Percentiles rank a stretch among this genome's conserved stretches.
These are phyloP conservation scores for Syzygium jambos DNA, from an alignment of 345 rosid species.

Conservation along the genomic window DNA sequence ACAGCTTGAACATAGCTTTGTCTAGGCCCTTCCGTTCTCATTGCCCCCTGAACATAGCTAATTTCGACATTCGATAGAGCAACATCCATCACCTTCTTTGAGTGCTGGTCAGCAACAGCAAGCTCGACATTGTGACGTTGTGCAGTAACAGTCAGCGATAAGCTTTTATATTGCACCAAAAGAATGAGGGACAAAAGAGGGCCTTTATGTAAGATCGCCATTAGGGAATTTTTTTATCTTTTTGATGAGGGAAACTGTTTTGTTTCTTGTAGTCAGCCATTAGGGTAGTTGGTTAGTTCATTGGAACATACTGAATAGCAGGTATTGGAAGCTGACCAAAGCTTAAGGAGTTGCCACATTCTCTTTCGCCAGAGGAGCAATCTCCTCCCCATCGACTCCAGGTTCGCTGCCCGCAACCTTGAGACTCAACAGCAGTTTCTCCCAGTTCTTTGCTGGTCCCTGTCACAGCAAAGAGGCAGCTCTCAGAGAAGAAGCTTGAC, in stretches of 20 bases:
- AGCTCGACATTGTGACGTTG: background rate
- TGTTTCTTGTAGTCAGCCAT: background rate
- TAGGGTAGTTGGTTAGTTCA: background rate
- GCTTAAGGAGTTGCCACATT: constrained; percentile 70
- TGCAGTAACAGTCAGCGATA: background rate
- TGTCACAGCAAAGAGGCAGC: constrained; percentile 9
- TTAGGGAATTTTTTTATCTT: background rate
- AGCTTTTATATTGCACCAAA: background rate
- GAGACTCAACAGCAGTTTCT: constrained; percentile 49
- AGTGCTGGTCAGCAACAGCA: background rate
- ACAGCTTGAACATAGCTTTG: background rate
- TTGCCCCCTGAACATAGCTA: background rate
- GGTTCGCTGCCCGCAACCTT: constrained; percentile 45
- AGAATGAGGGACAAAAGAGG: background rate
- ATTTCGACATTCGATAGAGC: background rate
- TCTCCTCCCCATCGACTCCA: constrained; percentile 78
- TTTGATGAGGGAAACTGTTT: background rate
- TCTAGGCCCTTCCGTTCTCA: background rate
- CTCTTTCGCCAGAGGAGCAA: constrained; percentile 82
- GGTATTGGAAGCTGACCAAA: background rate
- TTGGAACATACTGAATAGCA: background rate
- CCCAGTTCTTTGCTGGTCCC: constrained; percentile 88
- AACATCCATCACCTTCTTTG: background rate
- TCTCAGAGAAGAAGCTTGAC: background rate
- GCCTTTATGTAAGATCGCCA: background rate